Evolutionary conservation across 2,329 filamentous ascomycete species (phyloP).

Genomic region (Talaromyces sp.): DNA sequence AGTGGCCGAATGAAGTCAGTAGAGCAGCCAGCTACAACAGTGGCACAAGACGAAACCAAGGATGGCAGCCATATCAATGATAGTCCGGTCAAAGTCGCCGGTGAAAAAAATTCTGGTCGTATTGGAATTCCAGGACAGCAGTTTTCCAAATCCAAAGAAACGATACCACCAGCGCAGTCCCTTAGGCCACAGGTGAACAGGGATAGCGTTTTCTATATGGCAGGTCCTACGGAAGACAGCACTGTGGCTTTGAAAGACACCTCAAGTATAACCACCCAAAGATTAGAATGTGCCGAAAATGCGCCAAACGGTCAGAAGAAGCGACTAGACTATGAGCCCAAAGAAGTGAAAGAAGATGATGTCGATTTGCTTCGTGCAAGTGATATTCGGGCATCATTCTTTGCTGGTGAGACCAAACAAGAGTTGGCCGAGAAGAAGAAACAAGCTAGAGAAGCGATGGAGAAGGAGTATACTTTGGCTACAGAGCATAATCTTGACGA

Average conservation of each 20-base stretch:
- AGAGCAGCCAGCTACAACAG: neutral
- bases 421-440: conserved; percentile 21
- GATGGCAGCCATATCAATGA: neutral
- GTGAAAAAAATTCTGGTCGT: neutral
- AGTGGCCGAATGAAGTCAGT: conserved; percentile 14
- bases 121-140: neutral
- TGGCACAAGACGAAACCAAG: neutral
- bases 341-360: conserved; percentile 27
- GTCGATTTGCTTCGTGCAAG: conserved; percentile 34
- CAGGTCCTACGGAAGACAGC: neutral
- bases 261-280: neutral
- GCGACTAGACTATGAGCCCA: neutral
- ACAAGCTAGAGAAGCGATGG: conserved; percentile 21
- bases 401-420: conserved; percentile 22
- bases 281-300: neutral
- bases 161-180: neutral
- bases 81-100: neutral
- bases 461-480: conserved; percentile 22
- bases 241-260: neutral
- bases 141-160: neutral
- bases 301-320: neutral
- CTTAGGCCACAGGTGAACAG: neutral
- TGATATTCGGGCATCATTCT: conserved; percentile 35
- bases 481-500: conserved; percentile 17
- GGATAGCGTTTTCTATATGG: neutral